phyloP scores from a whole-genome alignment of 2,329 filamentous ascomycete species.

The Fusarium odoratissimum region DNA sequence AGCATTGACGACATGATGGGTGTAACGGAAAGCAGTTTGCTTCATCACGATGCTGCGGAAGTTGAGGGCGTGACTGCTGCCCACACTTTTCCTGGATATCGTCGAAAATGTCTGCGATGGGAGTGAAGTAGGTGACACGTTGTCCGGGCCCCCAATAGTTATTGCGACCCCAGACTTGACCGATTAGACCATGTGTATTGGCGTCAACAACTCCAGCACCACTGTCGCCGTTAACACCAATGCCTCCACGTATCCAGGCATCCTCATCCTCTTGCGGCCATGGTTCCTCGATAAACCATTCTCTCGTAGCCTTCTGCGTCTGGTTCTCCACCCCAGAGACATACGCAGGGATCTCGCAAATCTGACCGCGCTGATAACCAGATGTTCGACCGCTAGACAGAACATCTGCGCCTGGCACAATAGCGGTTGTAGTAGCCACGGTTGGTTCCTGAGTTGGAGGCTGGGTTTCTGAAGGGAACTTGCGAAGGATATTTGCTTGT shows the following conservation, averaged over 20 bases:
- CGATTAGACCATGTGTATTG: constrained; percentile 53
- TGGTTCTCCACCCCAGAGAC: constrained; percentile 54
- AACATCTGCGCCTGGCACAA: constrained; percentile 52
- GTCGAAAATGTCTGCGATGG: constrained; percentile 57
- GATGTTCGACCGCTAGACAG: constrained; percentile 58
- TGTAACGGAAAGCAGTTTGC: constrained; percentile 54
- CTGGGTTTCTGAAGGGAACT: constrained; percentile 52
- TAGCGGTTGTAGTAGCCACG: constrained; percentile 46
- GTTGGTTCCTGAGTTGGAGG: constrained; percentile 49
- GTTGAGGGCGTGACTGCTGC: constrained; percentile 52
- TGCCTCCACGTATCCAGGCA: constrained; percentile 58
- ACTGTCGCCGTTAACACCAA: constrained; percentile 59
- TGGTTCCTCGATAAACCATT: constrained; percentile 60
- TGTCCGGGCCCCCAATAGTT: constrained; percentile 56
- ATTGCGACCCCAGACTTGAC: constrained; percentile 59
- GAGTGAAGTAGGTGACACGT: constrained; percentile 57
- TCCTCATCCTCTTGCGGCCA: constrained; percentile 54
- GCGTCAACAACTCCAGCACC: constrained; percentile 58
- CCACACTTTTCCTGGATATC: constrained; percentile 59
- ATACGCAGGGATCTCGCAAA: constrained; percentile 58
- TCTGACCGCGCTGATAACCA: constrained; percentile 55
- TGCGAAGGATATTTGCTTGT: constrained; percentile 56
- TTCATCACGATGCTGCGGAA: constrained; percentile 56
- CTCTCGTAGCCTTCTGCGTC: constrained; percentile 56
- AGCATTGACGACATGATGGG: constrained; percentile 56